Evolutionary conservation across 208 protist species (phyloP).

Genomic region (Herpetomonas samuelpessoai): DNA sequence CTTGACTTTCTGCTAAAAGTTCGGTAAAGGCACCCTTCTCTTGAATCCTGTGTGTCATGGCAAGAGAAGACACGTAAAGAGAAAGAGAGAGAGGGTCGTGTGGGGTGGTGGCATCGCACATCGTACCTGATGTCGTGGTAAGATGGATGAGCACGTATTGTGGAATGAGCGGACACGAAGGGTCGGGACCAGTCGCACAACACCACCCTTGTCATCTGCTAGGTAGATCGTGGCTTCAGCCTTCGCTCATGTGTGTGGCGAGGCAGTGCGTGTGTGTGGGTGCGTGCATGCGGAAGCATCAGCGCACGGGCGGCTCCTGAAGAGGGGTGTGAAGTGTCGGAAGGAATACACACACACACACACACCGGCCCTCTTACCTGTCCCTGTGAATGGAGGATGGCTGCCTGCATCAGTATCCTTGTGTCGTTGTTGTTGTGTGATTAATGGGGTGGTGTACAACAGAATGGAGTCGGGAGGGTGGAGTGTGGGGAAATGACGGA

Average conservation of each 20-base stretch:
- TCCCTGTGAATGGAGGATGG: not conserved
- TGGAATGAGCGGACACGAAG: too few species aligned
- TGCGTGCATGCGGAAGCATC: not conserved
- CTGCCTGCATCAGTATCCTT: not conserved
- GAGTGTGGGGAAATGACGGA: not conserved
- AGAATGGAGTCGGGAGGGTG: not conserved
- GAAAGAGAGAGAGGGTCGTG: too few species aligned
- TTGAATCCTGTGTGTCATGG: too few species aligned
- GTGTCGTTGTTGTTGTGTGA: not conserved
- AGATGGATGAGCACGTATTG: too few species aligned
- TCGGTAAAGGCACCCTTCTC: too few species aligned
- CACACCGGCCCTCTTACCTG: too few species aligned
- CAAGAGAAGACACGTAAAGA: too few species aligned
- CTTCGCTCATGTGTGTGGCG: not conserved
- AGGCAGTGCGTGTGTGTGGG: not conserved
- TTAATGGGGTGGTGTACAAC: not conserved
- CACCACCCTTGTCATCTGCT: not conserved
- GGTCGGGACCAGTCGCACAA: not conserved
- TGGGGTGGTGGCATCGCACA: too few species aligned
- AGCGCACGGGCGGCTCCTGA: not conserved
- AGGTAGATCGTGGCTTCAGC: too few species aligned
- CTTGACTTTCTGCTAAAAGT: too few species aligned
- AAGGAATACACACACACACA: too few species aligned
- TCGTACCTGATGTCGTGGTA: too few species aligned
- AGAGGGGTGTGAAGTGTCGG: not conserved